phyloP scores from a whole-genome alignment of 139 green algal species.

The Picochlorum sp. region DNA sequence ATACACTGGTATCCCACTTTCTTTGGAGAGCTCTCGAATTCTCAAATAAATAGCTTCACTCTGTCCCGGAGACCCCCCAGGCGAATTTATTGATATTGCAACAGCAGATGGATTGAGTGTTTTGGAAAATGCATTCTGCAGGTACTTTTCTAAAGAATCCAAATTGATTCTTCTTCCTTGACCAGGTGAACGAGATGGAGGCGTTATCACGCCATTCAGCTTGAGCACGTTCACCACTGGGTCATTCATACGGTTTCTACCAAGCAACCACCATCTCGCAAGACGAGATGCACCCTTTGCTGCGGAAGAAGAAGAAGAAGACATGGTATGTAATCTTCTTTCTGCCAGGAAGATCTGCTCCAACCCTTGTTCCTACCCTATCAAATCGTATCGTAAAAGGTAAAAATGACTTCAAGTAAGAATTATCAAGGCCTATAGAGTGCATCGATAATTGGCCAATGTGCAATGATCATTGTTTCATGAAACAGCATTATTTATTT shows the following conservation, averaged over 20 bases:
- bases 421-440: too few relatives aligned
- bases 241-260: conserved; percentile 14
- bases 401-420: too few relatives aligned
- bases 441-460: too few relatives aligned
- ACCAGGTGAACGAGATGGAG: conserved; percentile 4
- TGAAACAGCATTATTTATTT: too few relatives aligned
- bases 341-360: too few relatives aligned
- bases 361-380: too few relatives aligned
- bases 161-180: conserved; percentile 23
- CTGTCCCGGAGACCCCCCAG: conserved; percentile 28
- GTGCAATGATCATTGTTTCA: too few relatives aligned
- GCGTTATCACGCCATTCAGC: conserved; percentile 19
- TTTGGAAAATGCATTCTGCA: conserved; percentile 27
- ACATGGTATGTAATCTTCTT: too few relatives aligned
- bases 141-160: conserved; percentile 30
- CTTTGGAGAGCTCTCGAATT: conserved; percentile 19
- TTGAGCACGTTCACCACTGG: conserved; percentile 23
- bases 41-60: conserved; percentile 24
- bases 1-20: conserved; percentile 27
- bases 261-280: conserved; percentile 20
- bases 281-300: neutral
- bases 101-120: conserved; percentile 16
- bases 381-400: too few relatives aligned
- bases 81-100: conserved; percentile 36
- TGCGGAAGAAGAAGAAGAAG: too few relatives aligned